A percentile compares a stretch with the other conserved stretches of the same genome.
phyloP scores from a whole-genome alignment of 129 eudicot genomes.

The Centrapalus pauciflorus region DNA sequence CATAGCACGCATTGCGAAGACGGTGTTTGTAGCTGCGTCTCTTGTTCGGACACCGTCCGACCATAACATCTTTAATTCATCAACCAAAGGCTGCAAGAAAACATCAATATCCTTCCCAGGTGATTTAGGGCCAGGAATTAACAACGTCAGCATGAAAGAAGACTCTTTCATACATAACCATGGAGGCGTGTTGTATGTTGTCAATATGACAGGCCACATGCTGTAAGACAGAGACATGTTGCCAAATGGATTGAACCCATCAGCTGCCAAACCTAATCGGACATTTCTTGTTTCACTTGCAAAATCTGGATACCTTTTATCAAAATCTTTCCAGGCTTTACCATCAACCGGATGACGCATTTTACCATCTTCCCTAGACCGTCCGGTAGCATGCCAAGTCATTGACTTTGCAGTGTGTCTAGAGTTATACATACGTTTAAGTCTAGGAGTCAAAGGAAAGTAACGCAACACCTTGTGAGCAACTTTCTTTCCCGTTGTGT shows the following conservation, averaged over 20 bases:
- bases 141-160: slow-evolving; percentile 3
- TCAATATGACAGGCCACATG: slow-evolving; percentile 13
- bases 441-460: slow-evolving; percentile 26
- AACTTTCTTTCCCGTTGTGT: not conserved
- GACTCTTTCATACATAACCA: slow-evolving; percentile 5
- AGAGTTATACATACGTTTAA: slow-evolving; percentile 9
- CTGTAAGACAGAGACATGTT: slow-evolving; percentile 2
- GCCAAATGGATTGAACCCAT: slow-evolving; percentile 17
- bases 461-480: not conserved
- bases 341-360: slow-evolving; percentile 21
- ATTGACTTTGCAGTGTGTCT: not conserved
- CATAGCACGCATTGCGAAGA: too few species aligned
- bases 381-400: slow-evolving; percentile 17
- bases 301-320: not conserved
- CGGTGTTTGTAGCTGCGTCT: too few species aligned
- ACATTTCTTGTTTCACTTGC: too few species aligned
- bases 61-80: not conserved
- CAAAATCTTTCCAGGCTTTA: not conserved
- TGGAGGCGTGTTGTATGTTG: slow-evolving; percentile 4
- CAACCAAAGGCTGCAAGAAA: slow-evolving; percentile 1
- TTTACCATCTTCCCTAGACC: not conserved
- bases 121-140: slow-evolving; percentile 15
- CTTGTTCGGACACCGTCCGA: not conserved
- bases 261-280: slow-evolving; percentile 12
- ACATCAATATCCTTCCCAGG: not conserved